Evolutionary conservation across 129 eudicot species (phyloP).

Genomic region (Tagetes patula): DNA sequence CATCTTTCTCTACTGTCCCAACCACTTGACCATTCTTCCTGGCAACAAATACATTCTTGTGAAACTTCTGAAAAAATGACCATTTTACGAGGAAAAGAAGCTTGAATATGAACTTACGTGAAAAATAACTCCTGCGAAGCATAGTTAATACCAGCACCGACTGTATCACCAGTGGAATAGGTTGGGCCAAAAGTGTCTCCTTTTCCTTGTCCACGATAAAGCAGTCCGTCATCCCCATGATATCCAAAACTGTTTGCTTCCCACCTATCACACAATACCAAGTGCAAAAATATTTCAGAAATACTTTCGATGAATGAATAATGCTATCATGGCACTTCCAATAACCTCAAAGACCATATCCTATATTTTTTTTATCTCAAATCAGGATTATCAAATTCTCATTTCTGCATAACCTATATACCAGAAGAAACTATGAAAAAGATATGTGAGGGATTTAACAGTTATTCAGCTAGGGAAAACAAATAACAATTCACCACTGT

Average conservation of each 20-base stretch:
- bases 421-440: background rate
- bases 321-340: constrained; percentile 7
- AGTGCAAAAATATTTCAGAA: constrained; percentile 1
- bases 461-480: background rate
- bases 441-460: background rate
- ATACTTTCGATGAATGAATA: background rate
- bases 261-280: constrained; percentile 53
- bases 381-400: background rate
- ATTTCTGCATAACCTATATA: background rate
- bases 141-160: constrained; percentile 86
- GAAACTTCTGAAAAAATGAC: constrained; percentile 11
- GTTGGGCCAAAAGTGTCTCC: constrained; percentile 80
- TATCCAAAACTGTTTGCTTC: constrained; percentile 95
- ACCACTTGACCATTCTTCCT: constrained; percentile 83
- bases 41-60: constrained; percentile 22
- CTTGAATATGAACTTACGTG: constrained; percentile 58
- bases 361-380: background rate
- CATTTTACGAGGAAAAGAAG: background rate
- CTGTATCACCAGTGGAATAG: constrained; percentile 66
- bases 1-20: constrained; percentile 62
- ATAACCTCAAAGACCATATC: background rate
- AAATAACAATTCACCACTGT: background rate
- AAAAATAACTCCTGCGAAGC: constrained; percentile 68
- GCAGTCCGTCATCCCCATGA: constrained; percentile 94
- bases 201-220: constrained; percentile 83